Evolutionary conservation across 1,139 yeast genomes (phyloP), one percentile per base, ranked within the genome.

Genomic region (Diutina pseudorugosa): DNA sequence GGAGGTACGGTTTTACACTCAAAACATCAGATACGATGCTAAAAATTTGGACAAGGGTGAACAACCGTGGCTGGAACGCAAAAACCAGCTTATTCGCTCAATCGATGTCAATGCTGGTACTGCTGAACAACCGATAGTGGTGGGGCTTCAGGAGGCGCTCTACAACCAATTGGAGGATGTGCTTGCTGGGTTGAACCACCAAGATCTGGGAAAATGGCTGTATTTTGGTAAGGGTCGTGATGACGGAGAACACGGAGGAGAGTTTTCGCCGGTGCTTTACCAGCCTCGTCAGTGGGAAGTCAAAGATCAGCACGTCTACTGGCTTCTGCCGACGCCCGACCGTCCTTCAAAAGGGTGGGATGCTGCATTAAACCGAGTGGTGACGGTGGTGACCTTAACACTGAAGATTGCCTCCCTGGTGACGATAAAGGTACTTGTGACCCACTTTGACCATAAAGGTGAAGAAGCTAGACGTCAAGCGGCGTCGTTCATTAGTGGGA

Each of bases 361-460:
- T 60, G 83, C 83, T 4, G 71, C 70, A 43, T 70, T 72, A 55
- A 65, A 70, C 11, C 65, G 83, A 51, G 75, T 79, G 23, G 72
- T 69, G 30, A 70, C 79, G 4, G 71, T 68, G 64, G 76, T 68
- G 2, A 70, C 74, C 14, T 65, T 73, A 52, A 66, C 63, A 58
- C 69, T 67, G 54, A 60, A 56, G 47, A 6, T 18, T 5, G 54
- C 54, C 0, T 62, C 70, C 1, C 67, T 67, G 1, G 65, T 67
- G 49, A 60, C 62, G 52, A 61, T 75, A 53, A 78, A 78, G 55
- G 71, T 78, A 23, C 77, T 76, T 64, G 77, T 77, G 60, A 80
- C 85, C 11, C 85, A 80, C 62, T 72, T 79, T 60, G 85, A 80
- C 59, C 83, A 80, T 57, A 62, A 65, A 47, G 85, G 85, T 1